phyloP scores from a whole-genome alignment of 495 filamentous ascomycete genomes.

The Aspergillus wentii region DNA sequence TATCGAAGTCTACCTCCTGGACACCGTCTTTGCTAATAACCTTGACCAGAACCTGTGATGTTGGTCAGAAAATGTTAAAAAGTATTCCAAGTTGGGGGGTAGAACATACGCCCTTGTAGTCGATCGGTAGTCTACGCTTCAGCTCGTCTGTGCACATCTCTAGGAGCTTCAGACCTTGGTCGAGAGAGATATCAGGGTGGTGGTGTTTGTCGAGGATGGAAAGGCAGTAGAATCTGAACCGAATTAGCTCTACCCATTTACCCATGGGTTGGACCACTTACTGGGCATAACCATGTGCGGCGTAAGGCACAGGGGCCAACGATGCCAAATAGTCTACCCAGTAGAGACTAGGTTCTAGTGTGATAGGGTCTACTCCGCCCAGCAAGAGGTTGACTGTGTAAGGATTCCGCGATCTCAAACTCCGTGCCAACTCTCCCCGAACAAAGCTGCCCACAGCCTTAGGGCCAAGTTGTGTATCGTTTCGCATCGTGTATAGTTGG shows the following conservation, averaged over 20 bases:
- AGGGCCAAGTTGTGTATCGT: constrained; percentile 83
- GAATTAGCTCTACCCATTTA: constrained; percentile 14
- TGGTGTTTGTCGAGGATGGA: constrained; percentile 98
- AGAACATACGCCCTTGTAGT: constrained; percentile 82
- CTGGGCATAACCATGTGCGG: constrained; percentile 97
- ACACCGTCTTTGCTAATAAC: constrained; percentile 91
- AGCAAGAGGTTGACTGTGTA: constrained; percentile 95
- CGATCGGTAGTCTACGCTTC: constrained; percentile 90
- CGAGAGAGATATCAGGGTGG: constrained; percentile 83
- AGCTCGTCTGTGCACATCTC: constrained; percentile 94
- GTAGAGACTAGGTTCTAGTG: constrained; percentile 81
- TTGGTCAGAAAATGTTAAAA: constrained; percentile 17
- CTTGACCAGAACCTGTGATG: constrained; percentile 69
- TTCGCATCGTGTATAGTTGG: constrained; percentile 97
- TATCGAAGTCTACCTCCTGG: constrained; percentile 70
- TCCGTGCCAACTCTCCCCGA: constrained; percentile 83
- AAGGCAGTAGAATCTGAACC: constrained; percentile 77
- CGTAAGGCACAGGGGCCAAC: constrained; percentile 83
- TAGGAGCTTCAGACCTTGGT: constrained; percentile 84
- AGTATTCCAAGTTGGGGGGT: not conserved
- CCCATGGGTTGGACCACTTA: constrained; percentile 46
- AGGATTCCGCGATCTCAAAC: constrained; percentile 83
- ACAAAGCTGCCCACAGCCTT: constrained; percentile 87
- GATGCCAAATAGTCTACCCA: constrained; percentile 97
- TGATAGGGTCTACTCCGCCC: constrained; percentile 85